These are phyloP conservation scores for Aspergillus homomorphus DNA, from an alignment of 495 filamentous ascomycete species.

Conservation along the genomic window DNA sequence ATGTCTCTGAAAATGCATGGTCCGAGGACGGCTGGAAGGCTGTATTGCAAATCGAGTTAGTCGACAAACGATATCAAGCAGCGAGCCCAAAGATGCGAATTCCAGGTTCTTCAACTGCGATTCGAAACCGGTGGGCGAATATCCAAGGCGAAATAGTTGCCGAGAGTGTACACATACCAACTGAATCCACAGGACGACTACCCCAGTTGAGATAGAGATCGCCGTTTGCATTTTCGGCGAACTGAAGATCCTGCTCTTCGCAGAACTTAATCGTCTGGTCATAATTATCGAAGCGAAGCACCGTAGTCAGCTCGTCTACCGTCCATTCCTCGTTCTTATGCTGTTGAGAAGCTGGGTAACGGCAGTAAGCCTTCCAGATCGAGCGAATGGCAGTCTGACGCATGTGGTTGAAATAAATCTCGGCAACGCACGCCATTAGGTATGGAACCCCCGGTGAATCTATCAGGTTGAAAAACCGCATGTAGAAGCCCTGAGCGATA, in stretches of 20 bases:
- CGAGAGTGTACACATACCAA: slow-evolving; percentile 35
- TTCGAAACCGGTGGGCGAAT: neutral
- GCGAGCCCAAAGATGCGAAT: neutral
- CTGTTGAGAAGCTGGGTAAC: slow-evolving; percentile 56
- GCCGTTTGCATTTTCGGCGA: slow-evolving; percentile 51
- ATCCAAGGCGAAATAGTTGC: slow-evolving; percentile 1
- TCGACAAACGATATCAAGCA: slow-evolving; percentile 9
- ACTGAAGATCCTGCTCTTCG: slow-evolving; percentile 62
- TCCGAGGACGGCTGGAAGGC: slow-evolving; percentile 45
- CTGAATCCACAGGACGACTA: slow-evolving; percentile 39
- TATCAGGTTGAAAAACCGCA: slow-evolving; percentile 73
- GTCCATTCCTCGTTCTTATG: slow-evolving; percentile 76
- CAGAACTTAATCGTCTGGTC: slow-evolving; percentile 68
- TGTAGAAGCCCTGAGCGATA: slow-evolving; percentile 61
- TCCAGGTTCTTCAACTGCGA: neutral
- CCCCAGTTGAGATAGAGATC: slow-evolving; percentile 54
- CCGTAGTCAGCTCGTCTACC: slow-evolving; percentile 58
- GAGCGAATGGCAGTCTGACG: slow-evolving; percentile 73
- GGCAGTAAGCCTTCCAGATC: slow-evolving; percentile 57
- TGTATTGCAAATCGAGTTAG: slow-evolving; percentile 21
- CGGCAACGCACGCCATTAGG: slow-evolving; percentile 89
- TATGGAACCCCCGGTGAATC: slow-evolving; percentile 71
- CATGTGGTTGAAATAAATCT: slow-evolving; percentile 81
- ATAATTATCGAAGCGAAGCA: slow-evolving; percentile 70
- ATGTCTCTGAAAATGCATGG: slow-evolving; percentile 48